Evolutionary conservation across 2,329 filamentous ascomycete genomes (phyloP).

Genomic region (Cytospora schulzeri): DNA sequence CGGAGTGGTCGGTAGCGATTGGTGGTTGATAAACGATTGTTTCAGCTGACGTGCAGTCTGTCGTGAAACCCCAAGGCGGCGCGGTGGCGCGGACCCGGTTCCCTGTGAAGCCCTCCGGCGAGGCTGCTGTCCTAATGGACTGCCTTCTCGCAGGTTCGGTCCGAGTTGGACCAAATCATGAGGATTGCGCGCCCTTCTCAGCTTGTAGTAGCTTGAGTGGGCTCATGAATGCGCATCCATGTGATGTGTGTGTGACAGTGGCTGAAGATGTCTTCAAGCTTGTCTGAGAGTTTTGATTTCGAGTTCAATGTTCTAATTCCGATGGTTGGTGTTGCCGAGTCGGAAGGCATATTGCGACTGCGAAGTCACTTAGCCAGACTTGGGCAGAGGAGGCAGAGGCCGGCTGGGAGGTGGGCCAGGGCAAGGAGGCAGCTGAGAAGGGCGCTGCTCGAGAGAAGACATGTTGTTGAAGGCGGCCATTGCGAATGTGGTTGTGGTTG

Average conservation of each 20-base stretch:
- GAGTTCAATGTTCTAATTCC: not conserved
- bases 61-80: constrained; percentile 12
- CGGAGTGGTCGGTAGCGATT: constrained; percentile 9
- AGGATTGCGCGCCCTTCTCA: constrained; percentile 3
- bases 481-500: constrained; percentile 14
- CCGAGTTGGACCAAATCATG: not conserved
- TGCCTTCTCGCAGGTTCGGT: not conserved
- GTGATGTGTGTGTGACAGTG: constrained; percentile 8
- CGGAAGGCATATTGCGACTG: not conserved
- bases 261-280: constrained; percentile 11
- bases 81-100: not conserved
- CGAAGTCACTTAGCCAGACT: constrained; percentile 52
- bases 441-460: constrained; percentile 48
- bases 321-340: constrained; percentile 4
- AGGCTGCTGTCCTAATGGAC: constrained; percentile 3
- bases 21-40: constrained; percentile 1
- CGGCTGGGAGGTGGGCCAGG: constrained; percentile 66
- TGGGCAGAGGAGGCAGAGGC: constrained; percentile 66
- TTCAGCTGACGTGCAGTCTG: constrained; percentile 16
- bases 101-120: not conserved
- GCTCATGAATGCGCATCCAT: constrained; percentile 6
- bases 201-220: not conserved
- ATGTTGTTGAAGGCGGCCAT: constrained; percentile 28
- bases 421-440: constrained; percentile 68
- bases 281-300: not conserved